These are phyloP conservation scores for Debaryomyces singareniensis DNA, from an alignment of 1,139 yeast genomes.

Conservation along the genomic window DNA sequence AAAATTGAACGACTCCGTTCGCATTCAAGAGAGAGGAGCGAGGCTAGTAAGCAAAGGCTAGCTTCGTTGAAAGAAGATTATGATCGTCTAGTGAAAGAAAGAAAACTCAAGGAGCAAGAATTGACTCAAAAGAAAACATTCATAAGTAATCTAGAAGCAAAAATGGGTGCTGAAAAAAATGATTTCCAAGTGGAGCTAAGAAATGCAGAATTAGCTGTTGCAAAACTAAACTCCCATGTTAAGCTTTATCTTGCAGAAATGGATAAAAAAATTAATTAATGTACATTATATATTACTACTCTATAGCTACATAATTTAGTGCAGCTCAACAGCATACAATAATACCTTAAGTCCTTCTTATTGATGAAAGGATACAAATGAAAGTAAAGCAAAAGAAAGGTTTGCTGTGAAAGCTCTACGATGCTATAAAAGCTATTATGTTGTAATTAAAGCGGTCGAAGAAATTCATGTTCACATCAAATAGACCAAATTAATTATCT, in stretches of 20 bases:
- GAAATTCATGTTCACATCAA: too few species aligned
- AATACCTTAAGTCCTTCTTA: too few species aligned
- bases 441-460: too few species aligned
- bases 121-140: slow-evolving; percentile 41
- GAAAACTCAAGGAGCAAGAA: slow-evolving; percentile 47
- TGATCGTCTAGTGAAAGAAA: slow-evolving; percentile 42
- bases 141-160: slow-evolving; percentile 43
- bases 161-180: slow-evolving; percentile 34
- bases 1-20: slow-evolving; percentile 45
- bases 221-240: slow-evolving; percentile 49
- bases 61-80: slow-evolving; percentile 41
- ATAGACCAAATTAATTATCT: too few species aligned
- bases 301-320: too few species aligned
- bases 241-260: slow-evolving; percentile 19
- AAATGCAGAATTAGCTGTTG: slow-evolving; percentile 48
- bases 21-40: slow-evolving; percentile 43
- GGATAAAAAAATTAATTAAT: slow-evolving; percentile 6
- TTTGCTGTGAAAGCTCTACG: too few species aligned
- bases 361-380: too few species aligned
- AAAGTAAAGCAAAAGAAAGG: too few species aligned
- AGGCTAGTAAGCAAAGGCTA: slow-evolving; percentile 39
- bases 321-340: too few species aligned
- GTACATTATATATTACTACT: not conserved
- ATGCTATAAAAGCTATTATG: too few species aligned
- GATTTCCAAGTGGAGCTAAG: slow-evolving; percentile 50